These are phyloP conservation scores for Phytopythium ostracodes DNA, from an alignment of 352 stramenopile genomes.

Conservation along the genomic window DNA sequence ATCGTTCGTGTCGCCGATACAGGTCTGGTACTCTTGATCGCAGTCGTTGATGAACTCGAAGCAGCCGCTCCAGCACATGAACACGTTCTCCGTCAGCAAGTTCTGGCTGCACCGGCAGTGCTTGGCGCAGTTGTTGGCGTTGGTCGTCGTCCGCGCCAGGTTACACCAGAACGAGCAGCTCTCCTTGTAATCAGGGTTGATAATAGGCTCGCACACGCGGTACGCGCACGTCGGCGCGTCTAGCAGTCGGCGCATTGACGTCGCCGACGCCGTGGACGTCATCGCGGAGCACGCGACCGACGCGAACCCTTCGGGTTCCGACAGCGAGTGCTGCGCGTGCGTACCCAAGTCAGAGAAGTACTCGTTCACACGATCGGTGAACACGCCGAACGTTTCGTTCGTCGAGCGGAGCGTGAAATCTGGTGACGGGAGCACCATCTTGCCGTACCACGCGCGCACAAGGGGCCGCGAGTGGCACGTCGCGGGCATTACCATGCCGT, in stretches of 20 bases:
- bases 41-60: constrained; percentile 17
- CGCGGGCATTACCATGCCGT: constrained; percentile 20
- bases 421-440: constrained; percentile 30
- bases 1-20: background rate
- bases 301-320: constrained; percentile 16
- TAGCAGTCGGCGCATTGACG: constrained; percentile 15
- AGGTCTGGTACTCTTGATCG: constrained; percentile 3
- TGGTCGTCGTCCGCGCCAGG: constrained; percentile 16
- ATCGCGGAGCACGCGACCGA: constrained; percentile 18
- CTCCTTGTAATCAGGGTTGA: constrained; percentile 14
- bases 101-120: constrained; percentile 28
- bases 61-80: constrained; percentile 39
- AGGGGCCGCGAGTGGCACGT: constrained; percentile 12
- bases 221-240: constrained; percentile 21
- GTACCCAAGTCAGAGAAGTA: constrained; percentile 8
- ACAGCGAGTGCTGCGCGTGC: constrained; percentile 6
- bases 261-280: background rate
- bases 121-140: constrained; percentile 23
- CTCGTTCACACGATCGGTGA: constrained; percentile 6
- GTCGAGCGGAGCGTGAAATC: constrained; percentile 23
- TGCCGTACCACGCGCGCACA: constrained; percentile 34
- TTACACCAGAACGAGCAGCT: constrained; percentile 37
- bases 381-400: constrained; percentile 24
- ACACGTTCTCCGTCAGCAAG: constrained; percentile 18
- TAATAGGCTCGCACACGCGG: constrained; percentile 22